Evolutionary conservation across 2,329 filamentous ascomycete species (phyloP), one percentile per base, ranked within the genome.

Genomic region (Aspergillus ustus): DNA sequence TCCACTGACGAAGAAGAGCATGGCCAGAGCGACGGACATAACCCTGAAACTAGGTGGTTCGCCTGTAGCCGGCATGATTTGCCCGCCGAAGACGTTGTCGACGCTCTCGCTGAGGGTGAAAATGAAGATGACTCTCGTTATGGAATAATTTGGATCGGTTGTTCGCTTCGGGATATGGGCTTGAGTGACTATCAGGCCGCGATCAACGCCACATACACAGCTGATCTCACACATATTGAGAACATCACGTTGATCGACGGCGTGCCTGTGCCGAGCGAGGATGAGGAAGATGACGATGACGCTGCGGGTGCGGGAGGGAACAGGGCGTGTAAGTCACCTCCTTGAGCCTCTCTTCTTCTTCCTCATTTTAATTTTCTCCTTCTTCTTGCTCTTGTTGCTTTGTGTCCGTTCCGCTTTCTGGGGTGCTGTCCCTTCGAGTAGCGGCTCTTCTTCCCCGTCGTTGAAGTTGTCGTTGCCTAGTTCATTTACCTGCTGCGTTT

Each of bases 101-200:
- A 29, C 8, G 49, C 22, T 17, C 34, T 40, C 34, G 34, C 48
- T 17, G 49, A 51, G 17, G 40, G 29, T n/a, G 40, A 37, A 20
- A 19, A 29, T 19, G 57, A 59, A 25, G 29, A 54, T 15, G 51
- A 54, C 13, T 31, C 50, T 11, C 17, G n/a, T 11, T 49, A 22
- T 28, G 51, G 51, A 13, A 49, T 17, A 9, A 59, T 54, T 17
- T 25, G 29, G 44, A 59, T 54, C n/a, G 51, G 57, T 1, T 48
- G 29, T 9, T 54, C 51, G 7, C 11, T 54, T 3, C 17, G 43
- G n/a, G 50, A 54, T 17, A 45, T 59, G 43, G 44, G 31, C 20
- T 40, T 59, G n/a, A 37, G 53, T 3, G 31, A 28, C 29, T 29
- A 49, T 46, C 57, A 50, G 31, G 31, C 22, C 6, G 19, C 15